phyloP scores from a whole-genome alignment of 371 early-diverging fungal species.

The Basidiobolus meristosporus region DNA sequence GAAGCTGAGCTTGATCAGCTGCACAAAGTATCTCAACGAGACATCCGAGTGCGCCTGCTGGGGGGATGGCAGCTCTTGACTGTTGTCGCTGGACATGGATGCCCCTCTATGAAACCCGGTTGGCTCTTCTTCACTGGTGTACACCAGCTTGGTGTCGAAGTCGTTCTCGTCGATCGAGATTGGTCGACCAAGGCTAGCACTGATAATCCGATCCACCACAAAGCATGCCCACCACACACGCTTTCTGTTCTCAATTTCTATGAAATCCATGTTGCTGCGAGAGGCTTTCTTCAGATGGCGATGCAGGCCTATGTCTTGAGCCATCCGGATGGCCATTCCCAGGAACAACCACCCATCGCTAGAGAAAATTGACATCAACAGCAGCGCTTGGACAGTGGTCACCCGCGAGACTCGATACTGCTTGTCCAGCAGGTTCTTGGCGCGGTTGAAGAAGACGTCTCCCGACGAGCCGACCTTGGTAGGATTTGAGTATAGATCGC shows the following conservation, averaged over 20 bases:
- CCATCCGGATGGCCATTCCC: constrained; percentile 40
- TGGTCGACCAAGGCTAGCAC: constrained; percentile 17
- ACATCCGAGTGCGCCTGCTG: constrained; percentile 20
- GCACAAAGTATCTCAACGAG: constrained; percentile 31
- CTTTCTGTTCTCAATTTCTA: constrained; percentile 30
- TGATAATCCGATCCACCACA: constrained; percentile 25
- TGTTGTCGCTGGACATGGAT: constrained; percentile 24
- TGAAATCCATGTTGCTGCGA: constrained; percentile 14
- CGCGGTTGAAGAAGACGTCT: constrained; percentile 1
- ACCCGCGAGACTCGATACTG: neutral
- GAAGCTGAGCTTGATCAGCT: constrained; percentile 13
- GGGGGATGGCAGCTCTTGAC: constrained; percentile 15
- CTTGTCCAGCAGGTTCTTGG: neutral
- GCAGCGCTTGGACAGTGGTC: constrained; percentile 10
- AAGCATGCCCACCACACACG: constrained; percentile 40
- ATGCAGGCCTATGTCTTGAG: constrained; percentile 45
- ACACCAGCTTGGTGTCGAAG: constrained; percentile 13
- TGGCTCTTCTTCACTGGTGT: constrained; percentile 18
- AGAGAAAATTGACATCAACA: constrained; percentile 7
- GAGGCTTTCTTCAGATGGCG: constrained; percentile 32
- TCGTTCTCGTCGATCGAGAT: constrained; percentile 23
- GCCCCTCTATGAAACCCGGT: constrained; percentile 18
- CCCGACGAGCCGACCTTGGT: neutral
- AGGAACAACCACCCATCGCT: constrained; percentile 3
- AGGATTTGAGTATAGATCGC: neutral